Percentiles rank a stretch among this genome's conserved stretches.
phyloP scores from a whole-genome alignment of 1,284 basidiomycete species.

The Puccinia horiana region DNA sequence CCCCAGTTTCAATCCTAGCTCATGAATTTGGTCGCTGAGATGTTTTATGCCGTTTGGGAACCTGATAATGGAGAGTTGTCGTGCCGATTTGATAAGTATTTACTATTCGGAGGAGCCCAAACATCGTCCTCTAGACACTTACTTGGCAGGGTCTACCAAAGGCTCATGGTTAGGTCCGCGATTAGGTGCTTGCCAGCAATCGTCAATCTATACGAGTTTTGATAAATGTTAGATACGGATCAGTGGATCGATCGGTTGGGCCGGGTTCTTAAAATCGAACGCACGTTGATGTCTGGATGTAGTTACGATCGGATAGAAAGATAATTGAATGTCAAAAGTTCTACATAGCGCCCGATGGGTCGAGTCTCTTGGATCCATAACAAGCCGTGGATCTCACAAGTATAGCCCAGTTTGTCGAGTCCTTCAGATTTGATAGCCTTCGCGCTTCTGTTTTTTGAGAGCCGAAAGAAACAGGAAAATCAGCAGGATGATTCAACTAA shows the following conservation, averaged over 20 bases:
- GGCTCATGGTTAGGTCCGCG: slow-evolving; percentile 55
- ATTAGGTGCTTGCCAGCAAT: slow-evolving; percentile 59
- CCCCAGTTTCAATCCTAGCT: slow-evolving; percentile 61
- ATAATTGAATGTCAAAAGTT: neutral
- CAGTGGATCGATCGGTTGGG: neutral
- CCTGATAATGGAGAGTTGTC: slow-evolving; percentile 51
- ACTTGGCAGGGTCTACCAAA: slow-evolving; percentile 57
- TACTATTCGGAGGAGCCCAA: neutral
- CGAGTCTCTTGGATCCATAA: neutral
- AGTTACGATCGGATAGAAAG: slow-evolving; percentile 49
- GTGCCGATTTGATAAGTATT: neutral
- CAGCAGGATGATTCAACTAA: neutral
- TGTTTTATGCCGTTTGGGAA: slow-evolving; percentile 63
- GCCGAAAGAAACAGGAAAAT: neutral
- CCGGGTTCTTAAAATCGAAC: neutral
- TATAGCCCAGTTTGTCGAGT: slow-evolving; percentile 41
- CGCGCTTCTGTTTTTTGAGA: slow-evolving; percentile 15
- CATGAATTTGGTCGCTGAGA: slow-evolving; percentile 61
- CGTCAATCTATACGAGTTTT: slow-evolving; percentile 54
- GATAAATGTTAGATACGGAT: neutral
- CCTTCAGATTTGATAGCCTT: slow-evolving; percentile 38
- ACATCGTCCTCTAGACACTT: neutral
- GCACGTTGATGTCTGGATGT: slow-evolving; percentile 34
- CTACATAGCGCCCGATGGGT: neutral
- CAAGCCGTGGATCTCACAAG: neutral